These are phyloP conservation scores for Astrothelium macrocarpum DNA, from an alignment of 495 filamentous ascomycete genomes.

Conservation along the genomic window DNA sequence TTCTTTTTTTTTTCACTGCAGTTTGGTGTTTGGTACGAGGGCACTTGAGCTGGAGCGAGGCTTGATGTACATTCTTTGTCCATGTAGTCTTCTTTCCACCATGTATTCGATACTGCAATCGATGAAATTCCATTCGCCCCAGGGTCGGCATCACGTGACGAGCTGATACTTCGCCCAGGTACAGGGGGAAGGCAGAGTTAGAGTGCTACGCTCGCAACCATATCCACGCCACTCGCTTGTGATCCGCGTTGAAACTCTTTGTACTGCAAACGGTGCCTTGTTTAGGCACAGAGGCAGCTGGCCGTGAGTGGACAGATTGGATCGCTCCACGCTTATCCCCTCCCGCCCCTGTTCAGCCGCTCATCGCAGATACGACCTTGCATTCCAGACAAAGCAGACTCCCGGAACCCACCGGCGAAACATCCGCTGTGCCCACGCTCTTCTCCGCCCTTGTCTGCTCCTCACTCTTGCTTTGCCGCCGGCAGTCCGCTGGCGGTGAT, in stretches of 20 bases:
- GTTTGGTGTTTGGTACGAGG: neutral
- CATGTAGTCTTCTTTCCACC: neutral
- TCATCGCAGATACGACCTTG: neutral
- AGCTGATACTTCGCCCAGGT: neutral
- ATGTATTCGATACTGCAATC: neutral
- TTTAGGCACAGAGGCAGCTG: neutral
- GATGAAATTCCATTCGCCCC: neutral
- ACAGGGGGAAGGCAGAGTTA: no score
- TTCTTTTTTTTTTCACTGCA: neutral
- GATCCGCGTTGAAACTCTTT: no score
- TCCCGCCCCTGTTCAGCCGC: neutral
- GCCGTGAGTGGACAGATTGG: neutral
- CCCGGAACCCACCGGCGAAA: slow-evolving; percentile 1
- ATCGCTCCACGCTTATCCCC: neutral
- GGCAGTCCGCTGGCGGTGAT: neutral
- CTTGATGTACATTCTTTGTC: neutral
- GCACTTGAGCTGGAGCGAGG: neutral
- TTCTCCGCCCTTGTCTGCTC: neutral
- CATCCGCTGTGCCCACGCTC: neutral
- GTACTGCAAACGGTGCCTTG: neutral
- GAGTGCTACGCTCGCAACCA: no score
- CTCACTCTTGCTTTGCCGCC: neutral
- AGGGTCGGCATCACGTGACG: neutral
- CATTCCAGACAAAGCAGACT: neutral
- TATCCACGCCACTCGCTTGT: no score